Conservation (phyloP, 441 rosid genomes). For the Bruguiera hainesii region DNA sequence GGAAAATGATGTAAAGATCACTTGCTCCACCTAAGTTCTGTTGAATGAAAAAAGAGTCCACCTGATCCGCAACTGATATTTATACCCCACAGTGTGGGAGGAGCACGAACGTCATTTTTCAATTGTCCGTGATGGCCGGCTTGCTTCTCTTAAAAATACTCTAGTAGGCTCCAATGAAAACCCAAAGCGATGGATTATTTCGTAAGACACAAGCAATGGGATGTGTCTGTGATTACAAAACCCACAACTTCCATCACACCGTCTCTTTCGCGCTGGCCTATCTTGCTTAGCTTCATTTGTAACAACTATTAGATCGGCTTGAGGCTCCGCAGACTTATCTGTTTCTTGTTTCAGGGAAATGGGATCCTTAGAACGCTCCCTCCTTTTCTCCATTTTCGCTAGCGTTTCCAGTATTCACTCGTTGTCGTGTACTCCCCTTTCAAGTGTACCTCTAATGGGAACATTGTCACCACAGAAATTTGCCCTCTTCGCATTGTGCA, state of each 20-base stretch:
- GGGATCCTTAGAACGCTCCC: conserved; percentile 55
- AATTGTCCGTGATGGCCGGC: background rate
- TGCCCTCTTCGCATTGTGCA: conserved; percentile 10
- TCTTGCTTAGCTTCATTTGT: conserved; percentile 30
- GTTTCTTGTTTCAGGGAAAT: conserved; percentile 19
- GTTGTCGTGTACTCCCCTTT: conserved; percentile 27
- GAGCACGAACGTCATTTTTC: background rate
- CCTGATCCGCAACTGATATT: background rate
- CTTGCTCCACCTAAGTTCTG: background rate
- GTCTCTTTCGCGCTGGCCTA: conserved; percentile 57
- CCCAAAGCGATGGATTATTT: background rate
- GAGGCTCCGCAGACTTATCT: conserved; percentile 19
- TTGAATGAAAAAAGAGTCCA: background rate
- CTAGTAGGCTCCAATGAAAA: background rate
- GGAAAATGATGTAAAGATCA: background rate
- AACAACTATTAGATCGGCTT: conserved; percentile 23
- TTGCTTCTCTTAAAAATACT: background rate
- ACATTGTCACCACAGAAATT: conserved; percentile 13
- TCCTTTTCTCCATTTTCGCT: conserved; percentile 65
- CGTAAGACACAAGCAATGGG: background rate
- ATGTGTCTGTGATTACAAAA: conserved; percentile 1
- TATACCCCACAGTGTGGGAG: background rate
- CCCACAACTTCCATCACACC: conserved; percentile 42
- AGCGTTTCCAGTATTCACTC: conserved; percentile 38
- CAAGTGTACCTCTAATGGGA: conserved; percentile 13